Percentiles rank a stretch among this genome's conserved stretches.
Conservation (phyloP, 2,329 filamentous ascomycete species). For the Chaetoscypha palmicola region DNA sequence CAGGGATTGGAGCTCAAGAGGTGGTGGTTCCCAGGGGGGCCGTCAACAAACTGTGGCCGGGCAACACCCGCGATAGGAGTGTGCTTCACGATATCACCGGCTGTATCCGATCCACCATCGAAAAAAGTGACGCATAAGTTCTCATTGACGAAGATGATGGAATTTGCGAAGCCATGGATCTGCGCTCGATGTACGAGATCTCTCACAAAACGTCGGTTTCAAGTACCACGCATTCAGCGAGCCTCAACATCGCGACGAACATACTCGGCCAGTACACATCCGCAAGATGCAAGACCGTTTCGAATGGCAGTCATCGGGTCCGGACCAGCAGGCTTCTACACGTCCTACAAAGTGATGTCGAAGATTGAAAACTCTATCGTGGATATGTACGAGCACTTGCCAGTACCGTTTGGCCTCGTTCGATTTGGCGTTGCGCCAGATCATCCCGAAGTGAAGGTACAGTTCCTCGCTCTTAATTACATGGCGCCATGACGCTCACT, state of each 20-base stretch:
- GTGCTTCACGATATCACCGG: constrained; percentile 1
- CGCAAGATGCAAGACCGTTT: constrained; percentile 44
- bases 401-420: constrained; percentile 87
- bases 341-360: constrained; percentile 75
- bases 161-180: constrained; percentile 21
- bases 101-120: not conserved
- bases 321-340: constrained; percentile 93
- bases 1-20: constrained; percentile 14
- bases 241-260: not conserved
- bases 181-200: constrained; percentile 23
- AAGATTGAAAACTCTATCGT: constrained; percentile 65
- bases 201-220: constrained; percentile 3
- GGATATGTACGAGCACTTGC: constrained; percentile 94
- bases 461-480: not conserved
- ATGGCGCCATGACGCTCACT: too few relatives aligned
- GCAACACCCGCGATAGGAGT: constrained; percentile 4
- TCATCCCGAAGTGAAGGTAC: constrained; percentile 93
- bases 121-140: not conserved
- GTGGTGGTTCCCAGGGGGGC: constrained; percentile 3
- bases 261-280: constrained; percentile 22
- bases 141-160: constrained; percentile 20
- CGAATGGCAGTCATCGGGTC: constrained; percentile 87
- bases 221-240: not conserved
- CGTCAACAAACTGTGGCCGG: constrained; percentile 8
- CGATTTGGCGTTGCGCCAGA: constrained; percentile 96